These are phyloP conservation scores for Anacardium occidentale DNA, from an alignment of 345 rosid genomes.

Conservation along the genomic window DNA sequence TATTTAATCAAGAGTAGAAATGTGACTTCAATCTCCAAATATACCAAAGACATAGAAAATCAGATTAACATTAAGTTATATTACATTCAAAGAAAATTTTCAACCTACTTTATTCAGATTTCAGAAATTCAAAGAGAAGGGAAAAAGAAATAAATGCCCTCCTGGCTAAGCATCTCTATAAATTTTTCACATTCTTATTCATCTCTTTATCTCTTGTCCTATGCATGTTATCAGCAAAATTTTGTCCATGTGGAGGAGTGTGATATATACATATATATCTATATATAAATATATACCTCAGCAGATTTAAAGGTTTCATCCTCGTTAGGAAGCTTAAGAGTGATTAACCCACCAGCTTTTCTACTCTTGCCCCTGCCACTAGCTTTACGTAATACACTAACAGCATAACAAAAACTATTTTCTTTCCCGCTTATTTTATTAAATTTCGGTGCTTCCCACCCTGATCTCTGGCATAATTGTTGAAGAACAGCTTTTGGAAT, in stretches of 20 bases:
- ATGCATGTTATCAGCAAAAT: neutral
- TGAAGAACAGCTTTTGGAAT: constrained; percentile 88
- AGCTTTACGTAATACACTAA: constrained; percentile 84
- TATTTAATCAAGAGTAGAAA: too few relatives aligned
- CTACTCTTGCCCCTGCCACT: constrained; percentile 87
- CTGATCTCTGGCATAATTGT: constrained; percentile 83
- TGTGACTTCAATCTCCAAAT: too few relatives aligned
- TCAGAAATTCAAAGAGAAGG: too few relatives aligned
- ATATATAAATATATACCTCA: constrained; percentile 57
- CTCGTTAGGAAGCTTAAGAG: constrained; percentile 73
- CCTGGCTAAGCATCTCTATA: neutral
- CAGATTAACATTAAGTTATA: too few relatives aligned
- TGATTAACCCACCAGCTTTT: constrained; percentile 82
- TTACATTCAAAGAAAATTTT: too few relatives aligned
- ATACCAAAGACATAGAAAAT: too few relatives aligned
- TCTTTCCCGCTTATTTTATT: constrained; percentile 54
- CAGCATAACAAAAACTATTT: constrained; percentile 50
- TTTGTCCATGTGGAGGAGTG: constrained; percentile 1
- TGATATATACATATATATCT: constrained; percentile 14
- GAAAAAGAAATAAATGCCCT: too few relatives aligned
- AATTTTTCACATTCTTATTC: constrained; percentile 11
- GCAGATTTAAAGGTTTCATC: constrained; percentile 54
- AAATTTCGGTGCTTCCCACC: constrained; percentile 95
- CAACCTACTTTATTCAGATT: too few relatives aligned
- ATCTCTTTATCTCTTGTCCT: constrained; percentile 15